Evolutionary conservation across 2,329 filamentous ascomycete species (phyloP).

Genomic region (Arthrobotrys sphaeroides): DNA sequence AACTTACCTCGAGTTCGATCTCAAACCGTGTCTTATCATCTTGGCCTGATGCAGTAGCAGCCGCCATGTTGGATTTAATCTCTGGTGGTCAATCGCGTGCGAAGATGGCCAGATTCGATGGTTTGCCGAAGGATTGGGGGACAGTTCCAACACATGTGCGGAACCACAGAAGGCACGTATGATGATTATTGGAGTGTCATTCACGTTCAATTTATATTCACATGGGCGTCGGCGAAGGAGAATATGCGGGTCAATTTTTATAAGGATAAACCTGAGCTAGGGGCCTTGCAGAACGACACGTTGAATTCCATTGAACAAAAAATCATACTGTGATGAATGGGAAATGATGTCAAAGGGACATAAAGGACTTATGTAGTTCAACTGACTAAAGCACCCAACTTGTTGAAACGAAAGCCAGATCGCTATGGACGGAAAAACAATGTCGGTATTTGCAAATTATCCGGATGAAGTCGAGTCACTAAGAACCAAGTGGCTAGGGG

Average conservation of each 20-base stretch:
- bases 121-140: neutral
- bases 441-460: neutral
- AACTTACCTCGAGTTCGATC: conserved; percentile 47
- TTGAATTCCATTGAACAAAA: no score
- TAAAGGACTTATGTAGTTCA: neutral
- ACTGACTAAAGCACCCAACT: neutral
- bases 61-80: conserved; percentile 7
- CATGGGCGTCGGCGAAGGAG: no score
- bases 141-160: no score
- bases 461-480: neutral
- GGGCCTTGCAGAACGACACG: no score
- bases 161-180: no score
- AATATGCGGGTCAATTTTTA: no score
- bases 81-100: neutral
- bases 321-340: neutral
- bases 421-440: neutral
- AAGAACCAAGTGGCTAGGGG: neutral
- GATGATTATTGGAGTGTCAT: no score
- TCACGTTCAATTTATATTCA: no score
- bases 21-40: conserved; percentile 49
- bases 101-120: neutral
- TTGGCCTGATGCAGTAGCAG: neutral
- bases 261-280: no score
- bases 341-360: neutral
- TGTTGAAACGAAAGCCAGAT: neutral